A percentile compares a stretch with the other conserved stretches of the same genome.
Conservation (phyloP, 1,284 basidiomycete species). For the Trametes sp. region DNA sequence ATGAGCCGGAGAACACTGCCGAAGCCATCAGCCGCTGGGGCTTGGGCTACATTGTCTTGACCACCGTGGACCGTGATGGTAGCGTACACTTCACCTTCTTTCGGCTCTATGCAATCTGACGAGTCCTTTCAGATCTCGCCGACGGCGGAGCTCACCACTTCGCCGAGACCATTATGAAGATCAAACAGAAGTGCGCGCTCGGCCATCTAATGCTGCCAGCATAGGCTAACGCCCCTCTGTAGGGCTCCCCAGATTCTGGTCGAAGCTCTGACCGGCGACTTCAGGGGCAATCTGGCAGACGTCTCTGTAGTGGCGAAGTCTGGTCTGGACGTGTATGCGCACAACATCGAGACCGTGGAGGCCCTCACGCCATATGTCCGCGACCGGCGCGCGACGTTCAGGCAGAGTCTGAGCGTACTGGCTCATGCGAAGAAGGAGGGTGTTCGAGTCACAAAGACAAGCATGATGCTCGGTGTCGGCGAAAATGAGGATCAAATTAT, state of each 20-base stretch:
- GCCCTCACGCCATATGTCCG: conserved; percentile 94
- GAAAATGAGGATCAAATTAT: conserved; percentile 88
- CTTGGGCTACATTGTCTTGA: conserved; percentile 97
- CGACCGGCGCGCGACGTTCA: conserved; percentile 93
- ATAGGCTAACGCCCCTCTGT: conserved; percentile 12
- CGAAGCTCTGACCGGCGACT: conserved; percentile 97
- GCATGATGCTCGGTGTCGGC: conserved; percentile 98
- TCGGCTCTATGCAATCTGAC: not conserved
- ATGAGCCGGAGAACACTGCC: conserved; percentile 98
- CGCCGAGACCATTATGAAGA: conserved; percentile 92
- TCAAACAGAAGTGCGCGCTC: conserved; percentile 86
- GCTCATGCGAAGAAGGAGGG: conserved; percentile 84
- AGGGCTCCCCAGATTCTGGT: conserved; percentile 96
- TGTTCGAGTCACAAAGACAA: conserved; percentile 94
- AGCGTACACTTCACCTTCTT: not conserved
- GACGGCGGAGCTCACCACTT: conserved; percentile 97
- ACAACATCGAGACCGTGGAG: conserved; percentile 97
- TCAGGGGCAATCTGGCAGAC: conserved; percentile 79
- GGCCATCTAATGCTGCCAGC: not conserved
- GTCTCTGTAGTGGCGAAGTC: conserved; percentile 89
- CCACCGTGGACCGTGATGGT: conserved; percentile 98
- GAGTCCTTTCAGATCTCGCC: conserved; percentile 71
- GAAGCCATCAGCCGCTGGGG: conserved; percentile 99
- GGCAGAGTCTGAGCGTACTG: conserved; percentile 88
- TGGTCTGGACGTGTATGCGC: conserved; percentile 97